Conservation (phyloP, 2,329 filamentous ascomycete genomes). For the Scytalidium sp. region DNA sequence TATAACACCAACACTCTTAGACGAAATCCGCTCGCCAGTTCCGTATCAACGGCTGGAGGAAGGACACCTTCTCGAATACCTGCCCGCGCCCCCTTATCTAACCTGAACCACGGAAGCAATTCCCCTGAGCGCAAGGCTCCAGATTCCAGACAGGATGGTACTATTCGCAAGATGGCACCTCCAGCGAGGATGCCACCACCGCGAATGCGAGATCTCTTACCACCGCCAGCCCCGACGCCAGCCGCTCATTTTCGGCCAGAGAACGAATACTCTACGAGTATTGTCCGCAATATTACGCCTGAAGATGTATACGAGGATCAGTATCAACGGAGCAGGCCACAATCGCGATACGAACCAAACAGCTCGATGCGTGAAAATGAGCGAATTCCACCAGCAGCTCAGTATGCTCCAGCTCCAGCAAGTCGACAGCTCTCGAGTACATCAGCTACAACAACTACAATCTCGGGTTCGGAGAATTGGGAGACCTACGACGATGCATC, state of each 20-base stretch:
- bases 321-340: constrained; percentile 27
- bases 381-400: constrained; percentile 24
- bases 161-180: constrained; percentile 45
- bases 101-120: constrained; percentile 69
- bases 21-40: constrained; percentile 21
- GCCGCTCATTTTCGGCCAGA: constrained; percentile 49
- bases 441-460: constrained; percentile 55
- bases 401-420: constrained; percentile 22
- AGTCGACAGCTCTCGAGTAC: constrained; percentile 71
- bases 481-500: constrained; percentile 90
- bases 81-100: constrained; percentile 65
- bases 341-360: constrained; percentile 14
- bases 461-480: constrained; percentile 93
- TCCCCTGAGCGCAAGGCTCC: constrained; percentile 67
- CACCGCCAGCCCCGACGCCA: constrained; percentile 46
- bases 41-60: constrained; percentile 19
- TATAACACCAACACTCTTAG: constrained; percentile 22
- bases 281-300: constrained; percentile 61
- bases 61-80: constrained; percentile 68
- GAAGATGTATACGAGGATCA: constrained; percentile 86
- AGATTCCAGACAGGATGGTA: constrained; percentile 26
- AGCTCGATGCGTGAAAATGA: constrained; percentile 40
- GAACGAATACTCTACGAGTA: constrained; percentile 44
- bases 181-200: constrained; percentile 70
- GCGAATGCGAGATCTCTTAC: constrained; percentile 84